phyloP scores from a whole-genome alignment of 2,329 filamentous ascomycete species.

The Emergomyces africanus region DNA sequence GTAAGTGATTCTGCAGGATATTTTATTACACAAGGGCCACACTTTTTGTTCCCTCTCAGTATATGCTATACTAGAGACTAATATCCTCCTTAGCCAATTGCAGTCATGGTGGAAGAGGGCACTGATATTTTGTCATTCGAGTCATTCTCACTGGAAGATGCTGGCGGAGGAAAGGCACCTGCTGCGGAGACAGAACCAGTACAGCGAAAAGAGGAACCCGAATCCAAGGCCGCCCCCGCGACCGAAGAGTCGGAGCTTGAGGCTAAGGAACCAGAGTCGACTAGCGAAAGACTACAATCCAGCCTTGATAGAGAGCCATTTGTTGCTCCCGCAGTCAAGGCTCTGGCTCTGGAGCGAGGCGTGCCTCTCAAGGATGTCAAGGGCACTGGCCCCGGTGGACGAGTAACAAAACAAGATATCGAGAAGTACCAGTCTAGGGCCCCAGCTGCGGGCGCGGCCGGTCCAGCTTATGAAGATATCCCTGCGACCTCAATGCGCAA shows the following conservation, averaged over 20 bases:
- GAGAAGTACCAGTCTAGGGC: slow-evolving; percentile 62
- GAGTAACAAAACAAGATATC: slow-evolving; percentile 84
- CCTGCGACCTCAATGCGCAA: slow-evolving; percentile 92
- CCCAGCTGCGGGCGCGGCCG: slow-evolving; percentile 39
- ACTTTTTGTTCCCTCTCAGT: background rate
- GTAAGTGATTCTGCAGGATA: slow-evolving; percentile 45
- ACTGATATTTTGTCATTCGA: slow-evolving; percentile 80
- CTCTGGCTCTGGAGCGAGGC: slow-evolving; percentile 73
- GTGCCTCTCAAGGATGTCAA: slow-evolving; percentile 66
- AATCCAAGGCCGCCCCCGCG: slow-evolving; percentile 42
- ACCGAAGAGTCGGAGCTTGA: slow-evolving; percentile 41
- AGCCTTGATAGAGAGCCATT: slow-evolving; percentile 70
- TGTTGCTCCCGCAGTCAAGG: slow-evolving; percentile 60
- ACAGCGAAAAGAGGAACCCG: slow-evolving; percentile 36
- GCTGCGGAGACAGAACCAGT: slow-evolving; percentile 50
- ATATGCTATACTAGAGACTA: slow-evolving; percentile 7
- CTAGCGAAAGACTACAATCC: slow-evolving; percentile 66
- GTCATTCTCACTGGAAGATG: slow-evolving; percentile 76
- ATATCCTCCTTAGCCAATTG: slow-evolving; percentile 60
- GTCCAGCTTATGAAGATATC: slow-evolving; percentile 66
- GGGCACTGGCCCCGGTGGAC: slow-evolving; percentile 73
- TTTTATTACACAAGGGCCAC: background rate
- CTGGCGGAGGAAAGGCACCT: slow-evolving; percentile 65
- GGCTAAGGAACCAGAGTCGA: slow-evolving; percentile 49
- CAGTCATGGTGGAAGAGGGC: slow-evolving; percentile 85